Evolutionary conservation across 2,329 filamentous ascomycete genomes (phyloP).

Genomic region (Claviceps sp.): DNA sequence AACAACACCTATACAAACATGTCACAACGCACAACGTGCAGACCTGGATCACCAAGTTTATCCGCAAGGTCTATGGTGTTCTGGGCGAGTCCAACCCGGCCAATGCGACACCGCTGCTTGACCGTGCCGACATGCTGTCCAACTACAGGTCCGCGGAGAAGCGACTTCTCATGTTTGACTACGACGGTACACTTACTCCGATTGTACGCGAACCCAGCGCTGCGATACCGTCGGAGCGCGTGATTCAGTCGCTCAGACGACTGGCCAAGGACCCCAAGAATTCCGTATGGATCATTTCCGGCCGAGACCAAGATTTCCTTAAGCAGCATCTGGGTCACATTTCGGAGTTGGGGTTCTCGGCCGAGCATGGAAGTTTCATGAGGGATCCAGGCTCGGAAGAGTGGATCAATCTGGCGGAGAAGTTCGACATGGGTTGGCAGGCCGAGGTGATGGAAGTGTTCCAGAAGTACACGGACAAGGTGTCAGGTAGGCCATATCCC

Average conservation of each 20-base stretch:
- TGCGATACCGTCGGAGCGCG: slow-evolving; percentile 72
- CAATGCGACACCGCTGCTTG: slow-evolving; percentile 68
- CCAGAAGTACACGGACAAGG: slow-evolving; percentile 75
- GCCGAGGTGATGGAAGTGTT: slow-evolving; percentile 71
- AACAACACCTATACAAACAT: slow-evolving; percentile 64
- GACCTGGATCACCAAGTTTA: slow-evolving; percentile 68
- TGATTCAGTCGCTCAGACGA: slow-evolving; percentile 66
- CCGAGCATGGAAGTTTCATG: slow-evolving; percentile 95
- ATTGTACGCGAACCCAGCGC: slow-evolving; percentile 87
- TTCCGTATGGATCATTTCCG: slow-evolving; percentile 96
- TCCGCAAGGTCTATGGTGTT: slow-evolving; percentile 68
- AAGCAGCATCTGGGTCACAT: slow-evolving; percentile 90
- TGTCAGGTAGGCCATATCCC: slow-evolving; percentile 47
- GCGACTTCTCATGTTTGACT: slow-evolving; percentile 96
- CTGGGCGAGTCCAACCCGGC: slow-evolving; percentile 63
- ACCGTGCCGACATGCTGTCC: slow-evolving; percentile 56
- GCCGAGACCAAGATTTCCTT: slow-evolving; percentile 83
- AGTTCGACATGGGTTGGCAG: slow-evolving; percentile 87
- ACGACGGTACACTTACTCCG: slow-evolving; percentile 89
- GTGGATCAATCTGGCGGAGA: slow-evolving; percentile 84
- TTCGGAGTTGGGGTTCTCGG: slow-evolving; percentile 75
- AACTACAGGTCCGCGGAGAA: slow-evolving; percentile 64
- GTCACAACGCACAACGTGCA: slow-evolving; percentile 79
- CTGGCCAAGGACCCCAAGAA: slow-evolving; percentile 72
- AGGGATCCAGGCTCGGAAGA: slow-evolving; percentile 59